Conservation (phyloP, 805 yeast genomes). For the Sugiyamaella americana region DNA sequence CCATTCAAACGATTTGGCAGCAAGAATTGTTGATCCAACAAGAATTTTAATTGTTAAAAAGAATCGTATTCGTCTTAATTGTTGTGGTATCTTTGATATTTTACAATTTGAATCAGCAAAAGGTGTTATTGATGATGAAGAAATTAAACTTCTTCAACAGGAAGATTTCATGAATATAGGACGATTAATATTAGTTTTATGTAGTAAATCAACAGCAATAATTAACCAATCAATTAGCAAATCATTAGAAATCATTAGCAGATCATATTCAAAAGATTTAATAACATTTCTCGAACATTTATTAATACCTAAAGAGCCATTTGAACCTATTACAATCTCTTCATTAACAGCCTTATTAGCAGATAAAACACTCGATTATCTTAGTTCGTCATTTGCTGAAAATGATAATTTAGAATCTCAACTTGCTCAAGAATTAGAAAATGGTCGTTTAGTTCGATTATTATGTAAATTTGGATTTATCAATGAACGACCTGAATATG, state of each 20-base stretch:
- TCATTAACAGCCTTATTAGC: background rate
- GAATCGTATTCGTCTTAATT: slow-evolving; percentile 63
- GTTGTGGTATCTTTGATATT: slow-evolving; percentile 68
- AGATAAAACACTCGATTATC: slow-evolving; percentile 16
- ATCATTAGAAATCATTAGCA: background rate
- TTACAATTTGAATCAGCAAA: slow-evolving; percentile 35
- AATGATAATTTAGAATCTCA: slow-evolving; percentile 29
- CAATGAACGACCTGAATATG: slow-evolving; percentile 64
- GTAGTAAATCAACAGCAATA: slow-evolving; percentile 25
- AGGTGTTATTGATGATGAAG: slow-evolving; percentile 11
- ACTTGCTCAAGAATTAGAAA: slow-evolving; percentile 72
- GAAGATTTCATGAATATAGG: slow-evolving; percentile 60
- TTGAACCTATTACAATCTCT: background rate
- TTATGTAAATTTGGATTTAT: slow-evolving; percentile 75
- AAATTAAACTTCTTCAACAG: slow-evolving; percentile 36
- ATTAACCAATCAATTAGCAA: slow-evolving; percentile 1
- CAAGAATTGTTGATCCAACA: slow-evolving; percentile 55
- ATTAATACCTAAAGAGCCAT: background rate
- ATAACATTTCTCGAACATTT: slow-evolving; percentile 5
- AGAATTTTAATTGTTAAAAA: slow-evolving; percentile 69
- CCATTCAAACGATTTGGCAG: slow-evolving; percentile 55
- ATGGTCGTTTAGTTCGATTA: slow-evolving; percentile 77
- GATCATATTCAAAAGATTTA: background rate
- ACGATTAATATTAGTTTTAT: slow-evolving; percentile 49
- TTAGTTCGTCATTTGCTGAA: slow-evolving; percentile 19